phyloP scores from a whole-genome alignment of 2,329 filamentous ascomycete genomes.

The Blastomyces parvus region DNA sequence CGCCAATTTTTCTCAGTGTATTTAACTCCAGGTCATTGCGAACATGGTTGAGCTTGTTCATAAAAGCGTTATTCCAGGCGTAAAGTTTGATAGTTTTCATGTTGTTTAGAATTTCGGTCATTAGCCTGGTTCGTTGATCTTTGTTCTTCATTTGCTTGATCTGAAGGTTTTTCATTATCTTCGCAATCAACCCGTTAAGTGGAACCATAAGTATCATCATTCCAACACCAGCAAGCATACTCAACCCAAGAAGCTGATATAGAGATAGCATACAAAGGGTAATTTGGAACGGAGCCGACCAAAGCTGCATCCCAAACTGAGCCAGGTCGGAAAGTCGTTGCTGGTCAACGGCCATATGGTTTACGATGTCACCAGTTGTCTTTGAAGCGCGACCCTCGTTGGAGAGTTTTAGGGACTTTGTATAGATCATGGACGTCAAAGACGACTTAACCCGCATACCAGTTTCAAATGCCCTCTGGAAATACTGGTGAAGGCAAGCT shows the following conservation, averaged over 20 bases:
- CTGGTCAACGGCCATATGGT: conserved; percentile 98
- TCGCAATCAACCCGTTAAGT: conserved; percentile 82
- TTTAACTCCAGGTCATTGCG: conserved; percentile 93
- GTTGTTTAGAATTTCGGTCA: conserved; percentile 97
- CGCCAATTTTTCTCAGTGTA: conserved; percentile 91
- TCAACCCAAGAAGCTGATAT: conserved; percentile 87
- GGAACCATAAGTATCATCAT: conserved; percentile 98
- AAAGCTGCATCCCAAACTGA: conserved; percentile 89
- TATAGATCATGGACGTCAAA: conserved; percentile 82
- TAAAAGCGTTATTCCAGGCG: conserved; percentile 93
- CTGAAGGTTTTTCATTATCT: conserved; percentile 87
- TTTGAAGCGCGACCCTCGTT: conserved; percentile 86
- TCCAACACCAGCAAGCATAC: conserved; percentile 89
- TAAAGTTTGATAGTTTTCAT: conserved; percentile 99
- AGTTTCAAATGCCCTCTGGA: conserved; percentile 86
- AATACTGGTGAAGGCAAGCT: conserved; percentile 89
- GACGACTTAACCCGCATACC: conserved; percentile 95
- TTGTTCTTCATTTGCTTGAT: conserved; percentile 99
- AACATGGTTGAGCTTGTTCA: conserved; percentile 93
- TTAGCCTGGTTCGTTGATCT: conserved; percentile 80
- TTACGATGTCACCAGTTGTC: conserved; percentile 95
- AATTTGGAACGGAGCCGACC: conserved; percentile 97
- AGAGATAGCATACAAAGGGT: conserved; percentile 89
- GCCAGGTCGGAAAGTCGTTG: conserved; percentile 90
- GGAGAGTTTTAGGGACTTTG: conserved; percentile 79